phyloP scores from a whole-genome alignment of 1,284 basidiomycete genomes.

The Apiotrichum domesticum region DNA sequence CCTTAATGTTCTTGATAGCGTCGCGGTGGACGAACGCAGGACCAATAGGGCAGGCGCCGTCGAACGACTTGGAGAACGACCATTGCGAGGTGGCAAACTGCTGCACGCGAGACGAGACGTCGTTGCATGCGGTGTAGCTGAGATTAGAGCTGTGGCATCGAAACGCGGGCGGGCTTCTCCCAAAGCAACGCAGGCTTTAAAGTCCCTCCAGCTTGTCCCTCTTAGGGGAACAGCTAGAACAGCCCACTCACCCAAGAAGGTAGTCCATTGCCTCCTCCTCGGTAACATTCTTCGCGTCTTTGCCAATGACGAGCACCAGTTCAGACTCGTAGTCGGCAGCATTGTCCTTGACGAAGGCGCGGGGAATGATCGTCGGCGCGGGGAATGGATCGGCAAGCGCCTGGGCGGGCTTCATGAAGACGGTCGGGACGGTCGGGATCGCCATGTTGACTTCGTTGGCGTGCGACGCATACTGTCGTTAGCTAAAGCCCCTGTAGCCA shows the following conservation, averaged over 20 bases:
- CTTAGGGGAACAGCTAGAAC: too few relatives aligned
- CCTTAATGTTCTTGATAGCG: conserved; percentile 21
- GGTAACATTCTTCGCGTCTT: conserved; percentile 67
- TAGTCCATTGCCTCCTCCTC: conserved; percentile 74
- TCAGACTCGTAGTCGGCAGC: conserved; percentile 86
- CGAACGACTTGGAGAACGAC: conserved; percentile 46
- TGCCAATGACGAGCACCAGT: conserved; percentile 76
- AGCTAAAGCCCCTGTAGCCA: not conserved
- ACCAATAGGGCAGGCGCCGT: conserved; percentile 48
- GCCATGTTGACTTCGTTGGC: conserved; percentile 40
- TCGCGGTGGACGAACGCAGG: conserved; percentile 39
- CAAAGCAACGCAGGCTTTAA: too few relatives aligned
- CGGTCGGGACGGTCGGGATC: conserved; percentile 33
- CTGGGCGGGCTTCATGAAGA: conserved; percentile 40
- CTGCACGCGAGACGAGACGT: conserved; percentile 40
- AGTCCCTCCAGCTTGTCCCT: too few relatives aligned
- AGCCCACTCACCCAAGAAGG: conserved; percentile 54
- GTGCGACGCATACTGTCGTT: conserved; percentile 42
- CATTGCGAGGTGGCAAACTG: conserved; percentile 44
- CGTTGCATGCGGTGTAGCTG: conserved; percentile 45
- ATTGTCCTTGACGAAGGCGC: conserved; percentile 57
- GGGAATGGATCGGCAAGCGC: conserved; percentile 37
- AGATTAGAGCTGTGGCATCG: too few relatives aligned
- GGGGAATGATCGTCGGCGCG: conserved; percentile 33
- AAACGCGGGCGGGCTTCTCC: too few relatives aligned